Base-by-base conservation (phyloP, 2,329 filamentous ascomycete genomes). In the Penicillium sp. region DNA sequence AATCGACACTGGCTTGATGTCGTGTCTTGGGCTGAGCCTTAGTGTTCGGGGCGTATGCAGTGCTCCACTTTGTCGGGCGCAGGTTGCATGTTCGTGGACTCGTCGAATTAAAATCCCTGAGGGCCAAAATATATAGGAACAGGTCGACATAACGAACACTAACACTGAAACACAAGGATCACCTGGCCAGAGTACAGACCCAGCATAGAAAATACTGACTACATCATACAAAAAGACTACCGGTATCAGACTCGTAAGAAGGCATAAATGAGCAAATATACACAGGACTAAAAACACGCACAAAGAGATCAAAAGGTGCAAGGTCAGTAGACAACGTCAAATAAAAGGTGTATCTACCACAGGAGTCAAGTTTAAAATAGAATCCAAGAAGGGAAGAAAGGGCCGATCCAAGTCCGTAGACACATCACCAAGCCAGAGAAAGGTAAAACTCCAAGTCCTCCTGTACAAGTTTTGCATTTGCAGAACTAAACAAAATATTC, bases 321-420 rank as follows among this genome's bases (percentile, higher is more conserved):
- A 56, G 53, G 52, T 61, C 53, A 61, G 57, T 59, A 60, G 58
- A 64, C 55, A 60, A 59, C 57, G 51, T 63, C 51, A 54, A 59
- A 60, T 62, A 61, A 61, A 62, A 58, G 51, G 42, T 57, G 57
- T 60, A 61, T 62, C 60, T 61, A 62, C 60, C 57, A 60, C 54
- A 51, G 55, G 55, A 56, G 54, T 57, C 51, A 54, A 57, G 52
- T 53, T 53, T 55, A 56, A 58, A 62, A 58, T 53, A 61, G 52
- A 57, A 57, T 44, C 47, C 48, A 54, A 54, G 44, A 55, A 53
- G 49, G 33, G 51, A 57, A 49, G 41, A 45, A 48, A 44, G 37
- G 45, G 44, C 51, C 48, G 24, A 43, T 15, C 44, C 38, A 5
- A 38, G 51, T 43, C 32, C 17, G 21, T 31, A 39, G 33, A 44